Base-by-base conservation (phyloP, 2,329 filamentous ascomycete genomes). In the Cladophialophora chaetospira region DNA sequence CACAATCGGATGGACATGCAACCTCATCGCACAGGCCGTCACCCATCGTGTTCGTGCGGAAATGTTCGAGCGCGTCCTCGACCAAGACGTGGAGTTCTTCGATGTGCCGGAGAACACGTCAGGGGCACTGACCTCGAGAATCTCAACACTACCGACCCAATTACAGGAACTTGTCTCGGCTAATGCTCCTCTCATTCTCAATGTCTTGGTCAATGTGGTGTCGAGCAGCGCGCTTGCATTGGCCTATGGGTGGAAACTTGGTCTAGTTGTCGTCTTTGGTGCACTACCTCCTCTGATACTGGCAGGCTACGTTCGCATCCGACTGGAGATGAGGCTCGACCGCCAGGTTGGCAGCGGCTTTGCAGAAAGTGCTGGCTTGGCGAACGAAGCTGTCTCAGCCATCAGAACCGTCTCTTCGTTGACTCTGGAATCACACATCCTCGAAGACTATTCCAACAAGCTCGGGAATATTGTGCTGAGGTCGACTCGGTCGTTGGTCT, bases 341-440 rank as follows among this genome's bases (percentile, higher is more conserved):
- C 69, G 71, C 1, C 72, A 76, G 21, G 78, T 73, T 4, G 72
- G 73, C 2, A 67, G 71, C 2, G 69, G 70, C n/a, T 82, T 77
- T 63, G 71, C 78, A 1, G 67, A 71, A 46, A 81, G 79, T 55
- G 79, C 77, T 26, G 72, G 72, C 3, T 66, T 80, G 3, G 81
- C 80, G 0, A 75, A 77, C 3, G 80, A 82, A 57, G 77, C 79
- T 0, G 75, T 79, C 19, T 67, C 74, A 26, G 74, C 76, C 3
- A 81, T 82, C 48, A 72, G 77, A 17, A 82, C 78, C 0, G 74
- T 82, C 1, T 75, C 76, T 0, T 79, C 77, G 1, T 66, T 82
- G 23, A 77, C 79, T 0, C 67, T 80, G 5, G 79, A 82, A 60
- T 57, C 66, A 2, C 71, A 73, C 28, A 68, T 81, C 15, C 62